phyloP scores from a whole-genome alignment of 306 rosid genomes.

The Vigna unguiculata region DNA sequence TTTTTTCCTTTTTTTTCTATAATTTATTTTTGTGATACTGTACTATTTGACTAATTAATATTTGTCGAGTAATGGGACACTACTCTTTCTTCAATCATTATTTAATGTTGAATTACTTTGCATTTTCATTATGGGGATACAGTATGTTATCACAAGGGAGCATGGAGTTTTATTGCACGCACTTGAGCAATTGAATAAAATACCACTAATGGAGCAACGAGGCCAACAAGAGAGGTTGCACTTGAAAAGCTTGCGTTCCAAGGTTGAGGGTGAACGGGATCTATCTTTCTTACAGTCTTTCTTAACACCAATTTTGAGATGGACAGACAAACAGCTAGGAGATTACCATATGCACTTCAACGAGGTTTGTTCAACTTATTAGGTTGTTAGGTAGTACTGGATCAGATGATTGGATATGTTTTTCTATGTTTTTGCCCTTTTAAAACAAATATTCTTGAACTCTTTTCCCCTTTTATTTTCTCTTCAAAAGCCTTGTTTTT shows the following conservation, averaged over 20 bases:
- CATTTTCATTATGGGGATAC: constrained; percentile 38
- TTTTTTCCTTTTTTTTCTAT: background rate
- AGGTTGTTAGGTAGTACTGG: constrained; percentile 19
- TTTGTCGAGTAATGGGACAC: constrained; percentile 17
- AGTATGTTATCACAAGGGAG: constrained; percentile 93
- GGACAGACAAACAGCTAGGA: constrained; percentile 92
- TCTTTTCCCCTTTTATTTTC: constrained; percentile 9
- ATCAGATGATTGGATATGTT: constrained; percentile 39
- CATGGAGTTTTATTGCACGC: constrained; percentile 84
- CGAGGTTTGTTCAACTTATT: constrained; percentile 68
- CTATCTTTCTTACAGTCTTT: constrained; percentile 83
- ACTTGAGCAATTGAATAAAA: constrained; percentile 87
- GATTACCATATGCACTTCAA: constrained; percentile 89
- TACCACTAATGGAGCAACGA: constrained; percentile 93
- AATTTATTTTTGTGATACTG: background rate
- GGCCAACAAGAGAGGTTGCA: constrained; percentile 94
- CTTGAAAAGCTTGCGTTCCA: constrained; percentile 77
- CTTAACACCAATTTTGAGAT: constrained; percentile 80
- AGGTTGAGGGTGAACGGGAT: constrained; percentile 71
- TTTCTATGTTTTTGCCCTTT: background rate
- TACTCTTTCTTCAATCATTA: background rate
- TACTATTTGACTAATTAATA: constrained; percentile 26
- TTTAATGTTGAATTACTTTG: constrained; percentile 33
- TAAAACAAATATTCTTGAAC: constrained; percentile 23
- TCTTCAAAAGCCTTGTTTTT: constrained; percentile 30